Base-by-base conservation (phyloP, 345 rosid genomes). In the Jatropha curcas region DNA sequence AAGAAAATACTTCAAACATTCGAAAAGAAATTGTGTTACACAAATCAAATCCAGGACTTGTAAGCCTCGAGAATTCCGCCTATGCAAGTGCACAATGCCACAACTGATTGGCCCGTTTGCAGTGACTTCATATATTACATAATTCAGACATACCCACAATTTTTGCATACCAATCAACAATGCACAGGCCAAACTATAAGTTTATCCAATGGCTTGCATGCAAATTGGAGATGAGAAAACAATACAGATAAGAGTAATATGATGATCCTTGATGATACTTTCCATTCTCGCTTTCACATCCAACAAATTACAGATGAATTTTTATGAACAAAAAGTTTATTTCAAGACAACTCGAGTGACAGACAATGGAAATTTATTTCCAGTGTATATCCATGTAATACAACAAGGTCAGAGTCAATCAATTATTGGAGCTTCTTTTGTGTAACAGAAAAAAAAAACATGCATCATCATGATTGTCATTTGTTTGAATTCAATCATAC, bases 401-500 rank as follows among this genome's bases (percentile, higher is more conserved):
- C 72, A 67, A 34, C 25, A 46, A 33, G 70, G 30, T 59, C 43
- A 77, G 37, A 20, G 58, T 48, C 45, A 71, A 65, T 56, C n/a
- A n/a, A n/a, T 80, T 77, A 79, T 77, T 79, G 61, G 58, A 52
- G 66, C 58, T 80, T 24, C 71, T 60, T 80, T 53, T 56, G 34
- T 52, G 12, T 35, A 27, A 52, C 41, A 28, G 11, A 67, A 72
- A 68, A 69, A 73, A 67, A 72, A 68, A 69, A 73, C 69, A 65
- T 7, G 55, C 66, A n/a, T 72, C 28, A 24, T n/a, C 46, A 51
- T 71, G 65, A 39, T 24, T 25, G 35, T 34, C 27, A 14, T 27
- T 17, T 70, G 30, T 8, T 45, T 65, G 14, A 41, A 59, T 27
- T 84, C 76, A 87, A 19, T 80, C 86, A 48, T 85, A 89, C 79